A percentile compares a stretch with the other conserved stretches of the same genome.
phyloP scores from a whole-genome alignment of 176 grass and related monocot genomes.

The Triticum monococcum region DNA sequence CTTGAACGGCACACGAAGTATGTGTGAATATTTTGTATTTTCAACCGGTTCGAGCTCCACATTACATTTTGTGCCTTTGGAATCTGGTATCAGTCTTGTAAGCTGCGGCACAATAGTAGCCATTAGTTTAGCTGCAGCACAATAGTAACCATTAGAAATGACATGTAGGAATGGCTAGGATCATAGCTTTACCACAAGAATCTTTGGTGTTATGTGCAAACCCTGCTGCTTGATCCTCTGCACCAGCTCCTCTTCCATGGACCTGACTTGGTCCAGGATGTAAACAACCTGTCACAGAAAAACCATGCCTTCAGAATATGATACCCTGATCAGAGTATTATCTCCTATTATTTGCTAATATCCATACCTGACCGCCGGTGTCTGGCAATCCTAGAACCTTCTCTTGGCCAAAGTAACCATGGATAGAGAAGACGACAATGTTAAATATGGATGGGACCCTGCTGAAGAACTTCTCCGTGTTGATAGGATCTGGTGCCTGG shows the following conservation, averaged over 20 bases:
- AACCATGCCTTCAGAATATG: not conserved
- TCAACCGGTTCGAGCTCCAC: slow-evolving; percentile 83
- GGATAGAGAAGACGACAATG: slow-evolving; percentile 83
- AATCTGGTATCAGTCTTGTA: slow-evolving; percentile 94
- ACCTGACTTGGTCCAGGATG: slow-evolving; percentile 94
- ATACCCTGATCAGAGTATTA: not conserved
- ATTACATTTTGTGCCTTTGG: slow-evolving; percentile 91
- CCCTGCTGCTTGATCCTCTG: slow-evolving; percentile 89
- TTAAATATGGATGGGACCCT: slow-evolving; percentile 76
- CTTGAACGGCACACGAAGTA: slow-evolving; percentile 88
- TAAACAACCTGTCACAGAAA: slow-evolving; percentile 72
- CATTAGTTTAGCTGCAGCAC: slow-evolving; percentile 22
- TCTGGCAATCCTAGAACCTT: slow-evolving; percentile 97
- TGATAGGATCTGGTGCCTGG: slow-evolving; percentile 87
- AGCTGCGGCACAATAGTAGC: slow-evolving; percentile 39
- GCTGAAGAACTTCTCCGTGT: slow-evolving; percentile 88
- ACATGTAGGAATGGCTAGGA: not conserved
- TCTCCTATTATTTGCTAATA: slow-evolving; percentile 22
- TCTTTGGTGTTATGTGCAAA: slow-evolving; percentile 71
- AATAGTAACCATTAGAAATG: not conserved
- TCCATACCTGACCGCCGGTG: slow-evolving; percentile 81
- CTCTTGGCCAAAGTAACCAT: slow-evolving; percentile 97
- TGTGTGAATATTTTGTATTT: slow-evolving; percentile 70
- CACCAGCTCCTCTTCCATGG: slow-evolving; percentile 89
- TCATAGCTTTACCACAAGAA: slow-evolving; percentile 80